Evolutionary conservation across 2,329 filamentous ascomycete genomes (phyloP).

Genomic region (Exophiala phaeomuriformis): DNA sequence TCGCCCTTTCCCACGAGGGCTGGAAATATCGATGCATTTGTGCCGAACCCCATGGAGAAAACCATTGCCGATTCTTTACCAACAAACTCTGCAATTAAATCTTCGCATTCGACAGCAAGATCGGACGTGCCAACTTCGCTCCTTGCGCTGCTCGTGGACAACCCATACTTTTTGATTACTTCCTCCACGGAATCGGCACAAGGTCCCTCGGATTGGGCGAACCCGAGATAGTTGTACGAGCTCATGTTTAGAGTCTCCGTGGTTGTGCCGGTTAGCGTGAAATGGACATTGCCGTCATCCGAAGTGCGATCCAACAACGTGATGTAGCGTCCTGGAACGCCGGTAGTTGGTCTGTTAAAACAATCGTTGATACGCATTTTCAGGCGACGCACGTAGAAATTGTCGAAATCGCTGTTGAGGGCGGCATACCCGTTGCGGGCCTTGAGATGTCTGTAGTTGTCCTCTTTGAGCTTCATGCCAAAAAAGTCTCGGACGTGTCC

Average conservation of each 20-base stretch:
- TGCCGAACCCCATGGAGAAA: slow-evolving; percentile 98
- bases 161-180: slow-evolving; percentile 73
- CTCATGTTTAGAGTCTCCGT: slow-evolving; percentile 98
- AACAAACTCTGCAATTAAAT: slow-evolving; percentile 80
- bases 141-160: slow-evolving; percentile 73
- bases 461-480: slow-evolving; percentile 84
- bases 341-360: slow-evolving; percentile 85
- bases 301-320: slow-evolving; percentile 86
- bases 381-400: slow-evolving; percentile 87
- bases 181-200: slow-evolving; percentile 92
- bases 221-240: slow-evolving; percentile 98
- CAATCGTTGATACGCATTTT: slow-evolving; percentile 96
- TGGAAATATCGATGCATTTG: slow-evolving; percentile 87
- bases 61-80: slow-evolving; percentile 93
- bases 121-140: slow-evolving; percentile 81
- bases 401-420: slow-evolving; percentile 96
- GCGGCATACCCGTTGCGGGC: slow-evolving; percentile 84
- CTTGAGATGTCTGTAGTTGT: slow-evolving; percentile 78
- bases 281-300: slow-evolving; percentile 83
- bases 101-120: slow-evolving; percentile 80
- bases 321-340: slow-evolving; percentile 89
- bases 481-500: slow-evolving; percentile 97
- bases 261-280: slow-evolving; percentile 78
- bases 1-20: slow-evolving; percentile 88
- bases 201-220: slow-evolving; percentile 93